These are phyloP conservation scores for Tricholoma flavovirens DNA, from an alignment of 768 basidiomycete species.

Conservation along the genomic window DNA sequence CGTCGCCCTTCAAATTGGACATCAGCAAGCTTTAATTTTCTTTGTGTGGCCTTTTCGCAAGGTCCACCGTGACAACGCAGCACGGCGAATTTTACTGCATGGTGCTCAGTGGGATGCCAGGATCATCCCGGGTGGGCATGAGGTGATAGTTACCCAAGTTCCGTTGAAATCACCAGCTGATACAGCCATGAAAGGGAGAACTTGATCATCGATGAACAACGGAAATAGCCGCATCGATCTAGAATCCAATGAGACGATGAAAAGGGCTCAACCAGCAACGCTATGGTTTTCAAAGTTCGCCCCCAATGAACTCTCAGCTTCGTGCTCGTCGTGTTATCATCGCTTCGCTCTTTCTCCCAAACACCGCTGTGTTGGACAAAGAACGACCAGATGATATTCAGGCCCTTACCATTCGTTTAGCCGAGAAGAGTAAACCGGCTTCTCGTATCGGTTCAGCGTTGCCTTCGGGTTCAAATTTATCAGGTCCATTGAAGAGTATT, in stretches of 20 bases:
- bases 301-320: slow-evolving; percentile 54
- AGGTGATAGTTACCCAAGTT: no score
- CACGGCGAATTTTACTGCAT: no score
- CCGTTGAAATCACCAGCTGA: no score
- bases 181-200: no score
- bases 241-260: not conserved
- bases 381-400: not conserved
- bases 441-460: slow-evolving; percentile 10
- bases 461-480: slow-evolving; percentile 15
- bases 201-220: no score
- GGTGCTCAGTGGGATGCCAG: no score
- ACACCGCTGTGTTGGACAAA: slow-evolving; percentile 59
- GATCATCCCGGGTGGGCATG: no score
- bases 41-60: no score
- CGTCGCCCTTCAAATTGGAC: no score
- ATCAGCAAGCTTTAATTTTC: no score
- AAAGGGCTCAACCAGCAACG: not conserved
- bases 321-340: slow-evolving; percentile 71
- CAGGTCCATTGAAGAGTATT: slow-evolving; percentile 56
- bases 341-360: slow-evolving; percentile 81
- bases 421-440: slow-evolving; percentile 8
- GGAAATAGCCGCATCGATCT: not conserved
- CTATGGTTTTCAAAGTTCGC: not conserved
- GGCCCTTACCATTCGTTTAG: slow-evolving; percentile 19
- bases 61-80: no score